Percentiles rank a stretch among this genome's conserved stretches.
phyloP scores from a whole-genome alignment of 2,329 filamentous ascomycete genomes.

The Colletotrichum noveboracense region DNA sequence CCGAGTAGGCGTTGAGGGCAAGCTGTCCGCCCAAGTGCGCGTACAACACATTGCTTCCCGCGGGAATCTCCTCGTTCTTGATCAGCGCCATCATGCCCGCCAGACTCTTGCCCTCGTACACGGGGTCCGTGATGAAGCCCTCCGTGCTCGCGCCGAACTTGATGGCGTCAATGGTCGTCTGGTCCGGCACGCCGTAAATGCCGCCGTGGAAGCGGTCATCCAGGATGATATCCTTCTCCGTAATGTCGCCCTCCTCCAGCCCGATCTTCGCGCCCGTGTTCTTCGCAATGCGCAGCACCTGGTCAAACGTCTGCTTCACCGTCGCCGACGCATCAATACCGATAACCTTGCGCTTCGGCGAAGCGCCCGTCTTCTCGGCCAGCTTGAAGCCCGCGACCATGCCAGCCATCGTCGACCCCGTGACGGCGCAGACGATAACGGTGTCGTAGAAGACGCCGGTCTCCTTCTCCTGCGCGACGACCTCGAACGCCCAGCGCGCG shows the following conservation, averaged over 20 bases:
- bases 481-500: conserved; percentile 74
- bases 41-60: conserved; percentile 71
- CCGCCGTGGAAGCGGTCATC: conserved; percentile 71
- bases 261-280: conserved; percentile 69
- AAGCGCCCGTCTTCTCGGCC: conserved; percentile 48
- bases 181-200: conserved; percentile 70
- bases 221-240: conserved; percentile 65
- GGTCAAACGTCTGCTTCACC: conserved; percentile 64
- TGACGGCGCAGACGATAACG: conserved; percentile 73
- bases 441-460: conserved; percentile 71
- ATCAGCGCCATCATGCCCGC: conserved; percentile 75
- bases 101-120: conserved; percentile 79
- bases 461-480: conserved; percentile 65
- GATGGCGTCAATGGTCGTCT: conserved; percentile 71
- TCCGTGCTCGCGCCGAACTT: conserved; percentile 71
- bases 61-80: conserved; percentile 61
- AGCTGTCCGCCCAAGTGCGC: conserved; percentile 75
- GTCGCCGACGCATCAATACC: conserved; percentile 50
- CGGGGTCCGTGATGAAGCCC: conserved; percentile 76
- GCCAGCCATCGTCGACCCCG: conserved; percentile 73
- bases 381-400: conserved; percentile 78
- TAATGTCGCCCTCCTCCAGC: conserved; percentile 62
- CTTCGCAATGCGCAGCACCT: conserved; percentile 71
- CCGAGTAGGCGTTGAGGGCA: conserved; percentile 71
- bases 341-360: conserved; percentile 36